Base-by-base conservation (phyloP, 2,329 filamentous ascomycete species). In the Trichoderma hamatum region DNA sequence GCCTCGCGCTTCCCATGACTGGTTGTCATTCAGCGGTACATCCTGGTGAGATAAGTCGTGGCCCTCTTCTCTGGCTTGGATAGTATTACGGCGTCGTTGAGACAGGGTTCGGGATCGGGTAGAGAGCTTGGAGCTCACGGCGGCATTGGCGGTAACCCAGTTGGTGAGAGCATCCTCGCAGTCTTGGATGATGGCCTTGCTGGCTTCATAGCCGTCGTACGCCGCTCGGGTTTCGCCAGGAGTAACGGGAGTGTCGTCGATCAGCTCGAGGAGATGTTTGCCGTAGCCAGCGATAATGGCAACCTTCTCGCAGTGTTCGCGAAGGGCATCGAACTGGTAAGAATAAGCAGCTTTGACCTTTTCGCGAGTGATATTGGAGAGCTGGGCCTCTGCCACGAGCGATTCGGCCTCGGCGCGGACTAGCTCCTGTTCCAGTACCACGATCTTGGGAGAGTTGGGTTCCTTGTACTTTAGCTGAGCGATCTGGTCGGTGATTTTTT, bases 401-500 rank as follows among this genome's bases (percentile, higher is more conserved):
- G 96, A 98, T 82, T 99, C 96, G 76, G 96, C 96, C 82, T 99
- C 96, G 74, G 96, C 96, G 76, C 96, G 94, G 75, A 99, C 96
- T 70, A 99, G 92, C 82, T 99, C 96, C 82, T 99, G 96, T 83
- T 99, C 96, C 67, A 99, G 90, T 51, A 99, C 94, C 69, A 97
- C 94, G 75, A 99, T 97, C 84, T 94, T 96, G 72, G 95, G 94
- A 43, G 94, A 97, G 84, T 97, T 97, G 74, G 96, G 96, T 82
- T 99, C 96, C 85, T 99, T 99, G 89, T 98, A 99, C 83, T 99
- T 99, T 76, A 99, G 88, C 81, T 98, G 95, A 62, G 96, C 95
- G 76, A 99, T 99, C 80, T 98, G 93, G 80, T 99, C 96, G 76
- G 93, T 97, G 78, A 99, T 98, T 84, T 98, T 99, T 82, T 98